These are phyloP conservation scores for Alternaria burnsii DNA, from an alignment of 2,329 filamentous ascomycete species.

Conservation along the genomic window DNA sequence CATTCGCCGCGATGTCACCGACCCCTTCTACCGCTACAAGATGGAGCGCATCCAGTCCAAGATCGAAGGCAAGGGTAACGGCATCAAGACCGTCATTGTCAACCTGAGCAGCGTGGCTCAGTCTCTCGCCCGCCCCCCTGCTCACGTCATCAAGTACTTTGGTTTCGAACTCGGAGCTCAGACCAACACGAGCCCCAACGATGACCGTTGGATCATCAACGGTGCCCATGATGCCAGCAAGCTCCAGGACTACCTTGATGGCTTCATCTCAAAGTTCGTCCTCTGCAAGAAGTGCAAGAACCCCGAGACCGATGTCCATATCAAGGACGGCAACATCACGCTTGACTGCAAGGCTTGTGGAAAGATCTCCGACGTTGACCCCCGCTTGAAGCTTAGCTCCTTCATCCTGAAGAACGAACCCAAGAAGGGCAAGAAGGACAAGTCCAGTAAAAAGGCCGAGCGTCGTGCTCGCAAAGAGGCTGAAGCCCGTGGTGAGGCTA, in stretches of 20 bases:
- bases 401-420: conserved; percentile 97
- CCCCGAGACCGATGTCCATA: conserved; percentile 93
- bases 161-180: conserved; percentile 98
- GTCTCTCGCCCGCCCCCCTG: conserved; percentile 88
- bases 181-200: conserved; percentile 95
- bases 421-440: conserved; percentile 96
- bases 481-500: conserved; percentile 64
- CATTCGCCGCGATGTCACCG: conserved; percentile 93
- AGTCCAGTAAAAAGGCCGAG: conserved; percentile 86
- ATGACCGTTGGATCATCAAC: conserved; percentile 99
- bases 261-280: conserved; percentile 98
- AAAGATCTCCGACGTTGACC: conserved; percentile 88
- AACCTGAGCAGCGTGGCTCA: conserved; percentile 94
- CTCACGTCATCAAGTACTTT: conserved; percentile 99
- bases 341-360: conserved; percentile 99
- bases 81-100: conserved; percentile 98
- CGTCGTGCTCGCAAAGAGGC: conserved; percentile 85
- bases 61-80: conserved; percentile 99
- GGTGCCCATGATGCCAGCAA: conserved; percentile 94
- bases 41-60: conserved; percentile 99
- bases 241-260: conserved; percentile 97
- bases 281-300: conserved; percentile 99
- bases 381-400: conserved; percentile 92
- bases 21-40: conserved; percentile 99
- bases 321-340: conserved; percentile 91